phyloP scores from a whole-genome alignment of 1,139 yeast genomes.

The Yamadazyma epiphylla region DNA sequence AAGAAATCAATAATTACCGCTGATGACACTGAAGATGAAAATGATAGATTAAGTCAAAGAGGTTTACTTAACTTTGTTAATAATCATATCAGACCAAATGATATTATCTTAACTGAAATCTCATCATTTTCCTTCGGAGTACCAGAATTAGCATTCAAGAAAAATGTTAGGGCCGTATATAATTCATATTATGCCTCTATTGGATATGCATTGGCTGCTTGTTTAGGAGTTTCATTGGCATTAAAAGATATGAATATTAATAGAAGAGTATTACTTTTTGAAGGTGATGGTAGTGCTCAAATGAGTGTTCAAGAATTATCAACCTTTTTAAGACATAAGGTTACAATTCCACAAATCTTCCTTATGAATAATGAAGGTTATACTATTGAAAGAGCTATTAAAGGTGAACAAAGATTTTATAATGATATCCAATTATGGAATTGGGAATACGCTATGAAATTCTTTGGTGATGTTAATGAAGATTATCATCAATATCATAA shows the following conservation, averaged over 20 bases:
- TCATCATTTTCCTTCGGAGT: constrained; percentile 75
- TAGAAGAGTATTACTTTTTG: constrained; percentile 63
- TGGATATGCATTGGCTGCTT: constrained; percentile 83
- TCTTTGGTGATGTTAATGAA: constrained; percentile 58
- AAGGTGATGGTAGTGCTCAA: constrained; percentile 92
- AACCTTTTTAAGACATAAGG: constrained; percentile 55
- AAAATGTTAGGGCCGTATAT: constrained; percentile 46
- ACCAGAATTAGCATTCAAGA: constrained; percentile 59
- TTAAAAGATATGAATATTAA: constrained; percentile 46
- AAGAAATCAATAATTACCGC: constrained; percentile 5
- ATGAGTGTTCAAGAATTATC: constrained; percentile 85
- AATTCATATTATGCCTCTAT: constrained; percentile 79
- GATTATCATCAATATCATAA: constrained; percentile 31
- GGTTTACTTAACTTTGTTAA: constrained; percentile 29
- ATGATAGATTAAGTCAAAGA: constrained; percentile 21
- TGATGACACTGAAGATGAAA: constrained; percentile 13
- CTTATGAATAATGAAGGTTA: constrained; percentile 81
- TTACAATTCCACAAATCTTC: constrained; percentile 49
- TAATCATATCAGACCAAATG: constrained; percentile 50
- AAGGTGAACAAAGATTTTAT: constrained; percentile 71
- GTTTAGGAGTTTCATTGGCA: constrained; percentile 75
- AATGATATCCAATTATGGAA: constrained; percentile 81
- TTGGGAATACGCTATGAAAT: constrained; percentile 63
- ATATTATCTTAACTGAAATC: constrained; percentile 68
- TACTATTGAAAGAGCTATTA: constrained; percentile 79